phyloP scores from a whole-genome alignment of 805 yeast genomes.

The Kodamaea kakaduensis region DNA sequence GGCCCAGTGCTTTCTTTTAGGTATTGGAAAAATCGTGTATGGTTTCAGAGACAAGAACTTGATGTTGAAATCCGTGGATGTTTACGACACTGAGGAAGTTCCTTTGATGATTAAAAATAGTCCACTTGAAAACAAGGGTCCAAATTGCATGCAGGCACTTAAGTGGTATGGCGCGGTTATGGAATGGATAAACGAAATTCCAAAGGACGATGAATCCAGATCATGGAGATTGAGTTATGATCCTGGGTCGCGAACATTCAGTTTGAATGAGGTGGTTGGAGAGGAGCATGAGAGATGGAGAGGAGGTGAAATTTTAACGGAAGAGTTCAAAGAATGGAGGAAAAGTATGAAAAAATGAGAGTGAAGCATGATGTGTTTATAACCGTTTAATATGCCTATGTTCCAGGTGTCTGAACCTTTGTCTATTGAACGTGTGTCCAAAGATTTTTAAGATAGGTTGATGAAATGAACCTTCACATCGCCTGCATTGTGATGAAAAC shows the following conservation, averaged over 20 bases:
- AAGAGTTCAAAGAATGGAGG: constrained; percentile 37
- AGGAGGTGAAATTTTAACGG: constrained; percentile 17
- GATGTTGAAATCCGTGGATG: constrained; percentile 65
- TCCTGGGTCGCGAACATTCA: constrained; percentile 49
- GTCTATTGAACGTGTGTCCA: too few relatives aligned
- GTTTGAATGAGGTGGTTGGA: constrained; percentile 44
- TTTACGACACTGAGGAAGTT: constrained; percentile 70
- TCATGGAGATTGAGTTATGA: constrained; percentile 57
- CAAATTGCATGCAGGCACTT: constrained; percentile 73
- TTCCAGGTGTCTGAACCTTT: too few relatives aligned
- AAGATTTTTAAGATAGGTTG: too few relatives aligned
- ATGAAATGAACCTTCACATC: too few relatives aligned
- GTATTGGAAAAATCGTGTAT: constrained; percentile 73
- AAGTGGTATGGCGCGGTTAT: constrained; percentile 84
- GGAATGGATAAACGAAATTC: constrained; percentile 63
- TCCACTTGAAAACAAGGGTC: constrained; percentile 34
- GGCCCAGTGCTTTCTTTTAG: constrained; percentile 91
- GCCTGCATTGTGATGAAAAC: too few relatives aligned
- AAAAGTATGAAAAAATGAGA: constrained; percentile 5
- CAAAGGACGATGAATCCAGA: constrained; percentile 47
- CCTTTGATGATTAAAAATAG: constrained; percentile 63
- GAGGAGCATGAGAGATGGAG: constrained; percentile 22
- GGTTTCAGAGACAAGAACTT: constrained; percentile 82
- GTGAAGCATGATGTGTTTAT: not conserved
- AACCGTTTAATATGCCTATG: not conserved